phyloP scores from a whole-genome alignment of 768 basidiomycete genomes.

The Strobilomyces echinocephalus region DNA sequence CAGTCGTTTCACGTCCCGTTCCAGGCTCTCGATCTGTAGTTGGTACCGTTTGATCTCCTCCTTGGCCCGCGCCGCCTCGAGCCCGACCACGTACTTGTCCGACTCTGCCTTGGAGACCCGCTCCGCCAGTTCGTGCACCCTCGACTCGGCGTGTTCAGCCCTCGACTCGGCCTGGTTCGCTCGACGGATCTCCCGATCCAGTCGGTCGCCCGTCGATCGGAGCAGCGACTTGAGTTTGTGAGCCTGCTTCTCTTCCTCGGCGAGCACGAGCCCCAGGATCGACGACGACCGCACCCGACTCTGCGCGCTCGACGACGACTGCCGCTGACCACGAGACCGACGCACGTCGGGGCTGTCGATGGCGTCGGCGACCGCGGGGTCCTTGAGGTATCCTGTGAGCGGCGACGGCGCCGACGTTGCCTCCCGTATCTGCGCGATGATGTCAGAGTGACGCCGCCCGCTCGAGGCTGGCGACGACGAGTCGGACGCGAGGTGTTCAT shows the following conservation, averaged over 20 bases:
- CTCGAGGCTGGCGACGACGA: slow-evolving; percentile 3
- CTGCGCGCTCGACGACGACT: slow-evolving; percentile 37
- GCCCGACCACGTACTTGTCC: slow-evolving; percentile 36
- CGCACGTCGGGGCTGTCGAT: slow-evolving; percentile 31
- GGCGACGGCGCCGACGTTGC: slow-evolving; percentile 44
- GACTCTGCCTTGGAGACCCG: slow-evolving; percentile 40
- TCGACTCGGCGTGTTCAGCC: slow-evolving; percentile 49
- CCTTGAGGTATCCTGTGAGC: slow-evolving; percentile 40
- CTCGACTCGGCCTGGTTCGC: slow-evolving; percentile 49
- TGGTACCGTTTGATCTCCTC: slow-evolving; percentile 46
- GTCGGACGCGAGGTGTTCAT: slow-evolving; percentile 28
- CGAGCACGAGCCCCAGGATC: slow-evolving; percentile 41
- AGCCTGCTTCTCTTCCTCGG: slow-evolving; percentile 56
- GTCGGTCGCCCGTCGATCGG: slow-evolving; percentile 45
- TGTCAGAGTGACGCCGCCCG: slow-evolving; percentile 22
- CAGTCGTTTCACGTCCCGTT: slow-evolving; percentile 40
- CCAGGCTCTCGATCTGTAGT: slow-evolving; percentile 42
- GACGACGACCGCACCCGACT: slow-evolving; percentile 36
- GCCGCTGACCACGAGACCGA: slow-evolving; percentile 26
- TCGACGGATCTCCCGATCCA: slow-evolving; percentile 53
- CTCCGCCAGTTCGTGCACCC: slow-evolving; percentile 37
- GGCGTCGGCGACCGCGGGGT: slow-evolving; percentile 36
- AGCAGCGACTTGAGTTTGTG: slow-evolving; percentile 51
- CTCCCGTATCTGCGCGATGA: slow-evolving; percentile 40
- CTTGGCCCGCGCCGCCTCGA: slow-evolving; percentile 37